Percentiles rank a stretch among this genome's conserved stretches.
Evolutionary conservation across 1,284 basidiomycete species (phyloP).

Genomic region (Heterobasidion irregulare): DNA sequence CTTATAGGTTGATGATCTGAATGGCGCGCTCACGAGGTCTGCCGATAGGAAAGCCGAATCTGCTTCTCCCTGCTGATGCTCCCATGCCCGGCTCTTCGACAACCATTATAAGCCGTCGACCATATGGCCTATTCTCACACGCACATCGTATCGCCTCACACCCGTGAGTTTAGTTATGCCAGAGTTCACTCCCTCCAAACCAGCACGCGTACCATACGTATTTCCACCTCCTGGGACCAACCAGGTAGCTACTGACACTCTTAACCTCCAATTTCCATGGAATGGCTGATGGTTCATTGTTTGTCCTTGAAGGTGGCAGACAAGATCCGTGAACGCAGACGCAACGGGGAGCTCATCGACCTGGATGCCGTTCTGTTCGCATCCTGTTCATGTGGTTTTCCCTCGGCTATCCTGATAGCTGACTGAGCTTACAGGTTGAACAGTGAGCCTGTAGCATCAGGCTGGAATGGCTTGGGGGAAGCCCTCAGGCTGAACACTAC

Average conservation of each 20-base stretch:
- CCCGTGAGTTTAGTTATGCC: too few species aligned
- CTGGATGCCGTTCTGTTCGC: constrained; percentile 2
- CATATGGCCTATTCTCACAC: too few species aligned
- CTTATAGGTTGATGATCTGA: too few species aligned
- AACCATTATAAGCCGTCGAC: too few species aligned
- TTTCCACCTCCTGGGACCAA: constrained; percentile 1
- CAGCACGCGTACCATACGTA: constrained; percentile 3
- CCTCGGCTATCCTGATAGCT: neutral
- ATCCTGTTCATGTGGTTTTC: too few species aligned
- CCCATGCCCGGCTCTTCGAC: too few species aligned
- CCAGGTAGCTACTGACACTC: neutral
- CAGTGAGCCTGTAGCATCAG: neutral
- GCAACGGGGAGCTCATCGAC: neutral
- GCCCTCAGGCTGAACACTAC: neutral
- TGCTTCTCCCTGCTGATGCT: too few species aligned
- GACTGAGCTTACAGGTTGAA: neutral
- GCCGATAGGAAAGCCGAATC: too few species aligned
- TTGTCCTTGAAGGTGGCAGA: neutral
- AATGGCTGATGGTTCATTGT: neutral
- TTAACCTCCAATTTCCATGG: neutral
- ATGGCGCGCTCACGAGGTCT: too few species aligned
- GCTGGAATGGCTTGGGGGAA: constrained; percentile 1
- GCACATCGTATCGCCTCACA: too few species aligned
- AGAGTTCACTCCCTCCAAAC: neutral
- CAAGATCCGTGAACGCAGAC: neutral